Evolutionary conservation across 306 rosid genomes (phyloP).

Genomic region (Prunus campanulata): DNA sequence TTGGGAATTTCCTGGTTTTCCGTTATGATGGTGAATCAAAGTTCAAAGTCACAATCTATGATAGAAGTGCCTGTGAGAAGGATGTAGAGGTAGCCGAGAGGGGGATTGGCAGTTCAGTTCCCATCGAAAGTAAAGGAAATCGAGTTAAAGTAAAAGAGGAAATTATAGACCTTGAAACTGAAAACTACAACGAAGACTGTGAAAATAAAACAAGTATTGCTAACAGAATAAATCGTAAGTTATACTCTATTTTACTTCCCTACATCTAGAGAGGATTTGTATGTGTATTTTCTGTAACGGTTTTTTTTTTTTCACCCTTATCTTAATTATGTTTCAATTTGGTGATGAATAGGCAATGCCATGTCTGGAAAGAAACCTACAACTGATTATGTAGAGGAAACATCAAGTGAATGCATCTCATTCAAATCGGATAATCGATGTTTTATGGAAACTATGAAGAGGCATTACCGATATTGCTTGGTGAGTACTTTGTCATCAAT

Average conservation of each 20-base stretch:
- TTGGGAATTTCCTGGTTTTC: conserved; percentile 76
- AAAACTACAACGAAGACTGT: not conserved
- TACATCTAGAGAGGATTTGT: not conserved
- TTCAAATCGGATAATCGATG: conserved; percentile 13
- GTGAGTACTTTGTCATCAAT: not conserved
- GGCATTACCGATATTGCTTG: not conserved
- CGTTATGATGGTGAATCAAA: conserved; percentile 54
- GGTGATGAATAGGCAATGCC: not conserved
- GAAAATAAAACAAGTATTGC: not conserved
- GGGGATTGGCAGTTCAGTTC: not conserved
- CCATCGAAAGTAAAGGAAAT: not conserved
- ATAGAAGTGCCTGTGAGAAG: conserved; percentile 56
- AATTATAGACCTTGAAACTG: not conserved
- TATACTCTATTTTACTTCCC: not conserved
- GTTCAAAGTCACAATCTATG: conserved; percentile 67
- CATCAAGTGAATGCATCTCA: not conserved
- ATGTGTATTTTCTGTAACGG: not conserved
- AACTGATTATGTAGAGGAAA: not conserved
- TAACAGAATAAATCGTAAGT: not conserved
- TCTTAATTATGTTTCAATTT: not conserved
- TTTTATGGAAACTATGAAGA: not conserved
- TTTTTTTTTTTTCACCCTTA: not conserved
- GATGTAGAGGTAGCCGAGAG: not conserved
- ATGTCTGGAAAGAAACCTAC: not conserved
- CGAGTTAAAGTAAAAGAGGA: not conserved